Percentiles rank a stretch among this genome's conserved stretches.
phyloP scores from a whole-genome alignment of 257 asterid species.

The Penstemon eatonii region DNA sequence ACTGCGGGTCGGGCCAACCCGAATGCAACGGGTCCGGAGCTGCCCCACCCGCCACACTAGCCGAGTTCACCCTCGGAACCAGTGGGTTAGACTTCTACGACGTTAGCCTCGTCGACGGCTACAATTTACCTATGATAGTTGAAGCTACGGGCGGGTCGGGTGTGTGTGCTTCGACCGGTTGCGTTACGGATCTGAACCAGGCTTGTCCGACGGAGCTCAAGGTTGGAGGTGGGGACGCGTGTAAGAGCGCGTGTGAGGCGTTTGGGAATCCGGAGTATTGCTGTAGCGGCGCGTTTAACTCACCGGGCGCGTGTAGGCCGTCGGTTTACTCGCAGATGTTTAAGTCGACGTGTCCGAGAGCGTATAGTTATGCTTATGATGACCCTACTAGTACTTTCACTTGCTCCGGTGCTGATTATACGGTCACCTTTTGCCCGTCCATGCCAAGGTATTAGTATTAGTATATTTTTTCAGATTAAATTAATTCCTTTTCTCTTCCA shows the following conservation, averaged over 20 bases:
- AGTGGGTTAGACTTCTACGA: slow-evolving; percentile 81
- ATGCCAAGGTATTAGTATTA: slow-evolving; percentile 60
- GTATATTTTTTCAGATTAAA: not conserved
- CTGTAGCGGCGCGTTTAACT: slow-evolving; percentile 82
- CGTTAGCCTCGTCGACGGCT: slow-evolving; percentile 94
- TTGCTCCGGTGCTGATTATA: slow-evolving; percentile 84
- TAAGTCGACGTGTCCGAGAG: slow-evolving; percentile 78
- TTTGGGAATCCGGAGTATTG: slow-evolving; percentile 81
- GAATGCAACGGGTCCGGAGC: slow-evolving; percentile 93
- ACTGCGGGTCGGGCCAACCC: slow-evolving; percentile 76
- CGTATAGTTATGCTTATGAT: slow-evolving; percentile 93
- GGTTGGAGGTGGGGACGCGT: slow-evolving; percentile 63
- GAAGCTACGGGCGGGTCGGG: slow-evolving; percentile 89
- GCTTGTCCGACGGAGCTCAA: slow-evolving; percentile 84
- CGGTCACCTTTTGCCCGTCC: slow-evolving; percentile 84
- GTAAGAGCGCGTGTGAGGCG: slow-evolving; percentile 94
- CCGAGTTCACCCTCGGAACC: slow-evolving; percentile 80
- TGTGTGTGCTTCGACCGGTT: slow-evolving; percentile 89
- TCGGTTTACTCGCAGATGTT: slow-evolving; percentile 82
- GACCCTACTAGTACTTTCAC: slow-evolving; percentile 97
- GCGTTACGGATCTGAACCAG: slow-evolving; percentile 88
- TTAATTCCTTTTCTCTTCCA: not conserved
- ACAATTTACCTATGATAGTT: slow-evolving; percentile 76
- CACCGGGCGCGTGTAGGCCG: slow-evolving; percentile 83
- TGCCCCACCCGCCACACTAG: slow-evolving; percentile 88